Conservation (phyloP, 2,329 filamentous ascomycete genomes). For the Xylariaceae sp. region DNA sequence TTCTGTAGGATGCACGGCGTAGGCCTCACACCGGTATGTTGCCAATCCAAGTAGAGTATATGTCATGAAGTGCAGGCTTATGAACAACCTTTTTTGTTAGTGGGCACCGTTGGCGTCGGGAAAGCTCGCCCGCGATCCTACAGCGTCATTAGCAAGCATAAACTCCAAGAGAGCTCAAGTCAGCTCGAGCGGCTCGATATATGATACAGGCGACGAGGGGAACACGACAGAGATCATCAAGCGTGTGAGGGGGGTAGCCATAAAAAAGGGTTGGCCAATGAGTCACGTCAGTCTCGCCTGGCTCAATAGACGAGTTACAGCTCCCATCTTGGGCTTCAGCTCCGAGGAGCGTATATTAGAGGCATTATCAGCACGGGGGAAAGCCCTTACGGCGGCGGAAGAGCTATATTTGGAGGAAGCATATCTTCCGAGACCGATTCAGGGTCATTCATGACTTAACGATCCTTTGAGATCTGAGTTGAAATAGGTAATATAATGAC, state of each 20-base stretch:
- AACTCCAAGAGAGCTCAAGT: not conserved
- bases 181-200: not conserved
- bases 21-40: constrained; percentile 9
- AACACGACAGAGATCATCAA: constrained; percentile 1
- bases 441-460: constrained; percentile 7
- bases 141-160: not conserved
- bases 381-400: constrained; percentile 5
- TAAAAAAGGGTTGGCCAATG: constrained; percentile 3
- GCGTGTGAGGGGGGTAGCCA: constrained; percentile 2
- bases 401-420: constrained; percentile 6
- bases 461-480: too few relatives aligned
- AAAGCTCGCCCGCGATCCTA: constrained; percentile 1
- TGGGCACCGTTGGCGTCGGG: constrained; percentile 9
- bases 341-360: constrained; percentile 6
- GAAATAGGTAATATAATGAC: too few relatives aligned
- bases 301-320: constrained; percentile 1
- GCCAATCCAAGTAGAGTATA: not conserved
- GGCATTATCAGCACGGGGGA: constrained; percentile 1
- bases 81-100: not conserved
- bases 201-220: constrained; percentile 2
- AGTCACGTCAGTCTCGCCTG: constrained; percentile 5
- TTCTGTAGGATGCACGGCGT: constrained; percentile 35
- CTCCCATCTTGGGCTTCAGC: constrained; percentile 5
- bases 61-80: not conserved
- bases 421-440: constrained; percentile 4